Base-by-base conservation (phyloP, 2,329 filamentous ascomycete species). In the Aspergillus sp. region DNA sequence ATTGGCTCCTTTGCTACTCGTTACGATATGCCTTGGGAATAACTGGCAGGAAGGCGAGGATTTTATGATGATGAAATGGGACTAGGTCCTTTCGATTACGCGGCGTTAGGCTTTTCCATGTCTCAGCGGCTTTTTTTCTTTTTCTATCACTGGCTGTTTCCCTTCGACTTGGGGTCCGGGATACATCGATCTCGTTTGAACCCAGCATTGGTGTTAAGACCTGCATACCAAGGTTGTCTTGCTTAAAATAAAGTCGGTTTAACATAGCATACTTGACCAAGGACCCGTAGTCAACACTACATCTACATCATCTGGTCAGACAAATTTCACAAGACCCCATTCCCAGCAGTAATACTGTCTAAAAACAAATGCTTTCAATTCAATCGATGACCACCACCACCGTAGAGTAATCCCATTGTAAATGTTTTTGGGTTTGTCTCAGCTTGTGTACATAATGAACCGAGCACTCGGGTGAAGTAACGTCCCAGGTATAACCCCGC, bases 91-190 rank as follows among this genome's bases (percentile, higher is more conserved):
- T 47, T 48, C 50, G 48, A 35, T 52, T 50, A 34, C 43, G 51
- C 40, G 57, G 57, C 55, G 57, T 59, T 59, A 47, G 45, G 52
- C 51, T 51, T 47, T 48, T 44, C 41, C 27, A 29, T 41, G 45
- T 49, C 46, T 46, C 41, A 52, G 53, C 54, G 48, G 36, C 40
- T 52, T 48, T 42, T 35, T 43, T 35, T 41, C 49, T 43, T 19
- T 19, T 19, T 26, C 43, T 44, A 39, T 34, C 7, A 19, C 35
- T 46, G 32, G 32, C 40, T 46, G 30, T 32, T 41, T 36, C 40
- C 12, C 28, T 10, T 38, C 9, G 4, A 33, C 41, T 47, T 45
- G 4, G 12, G 40, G 9, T 29, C 40, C n/a, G 40, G 40, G 26
- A 28, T n/a, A 10, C 3, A 28, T 28, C 19, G 19, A 28, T 26